Evolutionary conservation across 371 early-diverging fungal species (phyloP), one percentile per base, ranked within the genome.

Genomic region (Capillidium heterosporum): DNA sequence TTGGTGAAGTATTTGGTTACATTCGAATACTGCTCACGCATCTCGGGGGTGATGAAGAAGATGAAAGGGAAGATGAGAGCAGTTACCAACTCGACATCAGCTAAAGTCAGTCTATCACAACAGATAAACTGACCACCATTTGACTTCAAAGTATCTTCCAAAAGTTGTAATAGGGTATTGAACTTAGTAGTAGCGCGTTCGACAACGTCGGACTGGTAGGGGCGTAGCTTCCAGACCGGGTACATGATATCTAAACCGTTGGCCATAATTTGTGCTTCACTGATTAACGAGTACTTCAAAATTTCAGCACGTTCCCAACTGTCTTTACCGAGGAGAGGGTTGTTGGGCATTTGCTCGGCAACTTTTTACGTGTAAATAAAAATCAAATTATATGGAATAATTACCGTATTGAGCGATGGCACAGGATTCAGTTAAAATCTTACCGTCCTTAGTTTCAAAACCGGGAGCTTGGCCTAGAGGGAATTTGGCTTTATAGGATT

Each of bases 341-440:
- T 71, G 57, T 72, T 68, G 39, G 70, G 67, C 72, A 82, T 66
- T 55, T 74, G 68, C 54, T 84, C 84, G 55, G 81, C 82, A 81
- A 61, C 27, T 43, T 26, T 42, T 32, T 2, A 27, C 41, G 13
- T 7, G 13, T 4, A 35, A 35, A 7, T 35, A 35, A 35, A 4
- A 7, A 7, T 35, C 4, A 4, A 35, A 4, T 35, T 35, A 7
- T 7, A 35, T 7, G 13, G 13, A 7, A 74, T 65, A 65, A 72
- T 77, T 84, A 73, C 69, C 26, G 40, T 91, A 88, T 82, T 79
- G 77, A 46, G 87, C 87, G 57, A 93, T 91, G 62, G 92, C 92
- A 63, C 71, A 76, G 62, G 81, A 80, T 74, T 93, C 91, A 32
- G 58, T 57, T 59, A 68, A 66, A 70, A 76, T 75, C 42, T 78